A percentile compares a stretch with the other conserved stretches of the same genome.
These are phyloP conservation scores for Backusella westeae DNA, from an alignment of 192 early-diverging fungal genomes.

Conservation along the genomic window DNA sequence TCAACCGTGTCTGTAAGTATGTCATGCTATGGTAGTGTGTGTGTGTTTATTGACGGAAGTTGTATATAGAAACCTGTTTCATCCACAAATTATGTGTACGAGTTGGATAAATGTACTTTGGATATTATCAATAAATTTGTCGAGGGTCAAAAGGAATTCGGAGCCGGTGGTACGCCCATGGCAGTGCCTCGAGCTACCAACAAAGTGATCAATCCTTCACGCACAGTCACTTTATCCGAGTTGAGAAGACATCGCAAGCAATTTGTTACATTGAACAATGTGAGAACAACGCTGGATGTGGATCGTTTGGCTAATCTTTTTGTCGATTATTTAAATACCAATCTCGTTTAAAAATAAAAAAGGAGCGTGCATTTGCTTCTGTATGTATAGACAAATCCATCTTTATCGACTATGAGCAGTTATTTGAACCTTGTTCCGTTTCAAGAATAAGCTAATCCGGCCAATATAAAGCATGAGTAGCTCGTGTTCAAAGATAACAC, in stretches of 20 bases:
- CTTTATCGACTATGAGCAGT: background rate
- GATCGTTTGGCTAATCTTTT: slow-evolving; percentile 77
- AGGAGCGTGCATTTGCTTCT: background rate
- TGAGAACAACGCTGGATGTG: slow-evolving; percentile 74
- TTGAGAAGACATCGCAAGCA: slow-evolving; percentile 78
- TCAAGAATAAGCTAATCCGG: too few relatives aligned
- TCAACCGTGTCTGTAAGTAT: slow-evolving; percentile 74
- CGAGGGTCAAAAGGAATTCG: slow-evolving; percentile 72
- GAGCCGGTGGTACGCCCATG: slow-evolving; percentile 49
- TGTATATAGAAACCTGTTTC: slow-evolving; percentile 72
- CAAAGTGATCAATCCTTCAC: slow-evolving; percentile 66
- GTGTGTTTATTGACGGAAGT: background rate
- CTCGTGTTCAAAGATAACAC: too few relatives aligned
- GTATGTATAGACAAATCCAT: background rate
- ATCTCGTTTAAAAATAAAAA: slow-evolving; percentile 39
- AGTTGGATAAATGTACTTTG: slow-evolving; percentile 82
- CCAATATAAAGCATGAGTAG: too few relatives aligned
- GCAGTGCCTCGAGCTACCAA: slow-evolving; percentile 51
- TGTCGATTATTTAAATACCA: slow-evolving; percentile 92
- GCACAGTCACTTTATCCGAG: slow-evolving; percentile 75
- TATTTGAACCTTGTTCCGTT: too few relatives aligned
- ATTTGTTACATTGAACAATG: slow-evolving; percentile 86
- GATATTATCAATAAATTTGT: slow-evolving; percentile 76
- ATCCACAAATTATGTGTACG: slow-evolving; percentile 89
- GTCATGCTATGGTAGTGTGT: background rate